Base-by-base conservation (phyloP, 2,329 filamentous ascomycete genomes). In the Trichoderma oligosporum region DNA sequence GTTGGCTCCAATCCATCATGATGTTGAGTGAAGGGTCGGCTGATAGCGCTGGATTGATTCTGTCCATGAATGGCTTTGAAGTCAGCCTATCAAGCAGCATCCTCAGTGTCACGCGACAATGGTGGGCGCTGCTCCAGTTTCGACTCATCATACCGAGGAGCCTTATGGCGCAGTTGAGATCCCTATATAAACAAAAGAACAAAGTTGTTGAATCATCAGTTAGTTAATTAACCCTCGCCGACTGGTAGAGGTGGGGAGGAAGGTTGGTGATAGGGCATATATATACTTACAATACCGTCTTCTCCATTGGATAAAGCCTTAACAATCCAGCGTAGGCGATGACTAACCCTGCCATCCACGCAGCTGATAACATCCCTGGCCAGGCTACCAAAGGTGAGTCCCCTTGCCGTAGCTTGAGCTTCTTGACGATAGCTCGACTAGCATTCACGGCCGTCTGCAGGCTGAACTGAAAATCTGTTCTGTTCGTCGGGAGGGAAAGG, bases 61-160 rank as follows among this genome's bases (percentile, higher is more conserved):
- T 46, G 4, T 55, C 51, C 51, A 55, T 55, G 8, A 55, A 55
- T 4, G 41, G 41, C 31, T 38, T 55, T 12, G 51, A 55, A 1
- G 41, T 55, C 14, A 55, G 18, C 4, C 51, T 46, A 31, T 55
- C 51, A 4, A 55, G 41, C 11, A 55, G 41, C 51, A 55, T 55
- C 41, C 46, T 55, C 4, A 55, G 42, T 22, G 51, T 55, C 31
- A 55, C 51, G 1, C 51, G 51, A 41, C 51, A 55, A 31, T 55
- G 51, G 24, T 55, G 51, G 31, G 51, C 51, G 31, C 51, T 55
- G 16, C 41, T 55, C 51, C 51, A 55, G 22, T 55, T 55, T 46
- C 51, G 41, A n/a, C 51, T 55, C 51, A 55, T 55, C 51, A 55
- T 55, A 18, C 51, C 51, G 22, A 55, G 51, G 16, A 55, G 51